These are phyloP conservation scores for Fragaria ananassa DNA, from an alignment of 306 rosid species.

Conservation along the genomic window DNA sequence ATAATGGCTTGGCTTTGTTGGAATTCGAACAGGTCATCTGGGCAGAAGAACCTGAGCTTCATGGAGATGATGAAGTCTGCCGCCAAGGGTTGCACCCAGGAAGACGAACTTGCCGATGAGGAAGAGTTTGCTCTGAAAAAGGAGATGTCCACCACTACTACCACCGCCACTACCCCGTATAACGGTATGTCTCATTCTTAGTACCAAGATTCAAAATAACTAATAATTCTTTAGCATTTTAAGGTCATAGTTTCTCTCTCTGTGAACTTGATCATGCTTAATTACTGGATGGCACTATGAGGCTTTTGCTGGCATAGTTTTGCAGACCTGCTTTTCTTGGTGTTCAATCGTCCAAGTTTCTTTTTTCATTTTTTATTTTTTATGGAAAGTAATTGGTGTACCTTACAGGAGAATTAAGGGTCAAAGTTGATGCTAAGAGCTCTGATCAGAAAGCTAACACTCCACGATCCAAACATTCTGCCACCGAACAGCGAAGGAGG, in stretches of 20 bases:
- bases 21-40: constrained; percentile 52
- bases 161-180: constrained; percentile 29
- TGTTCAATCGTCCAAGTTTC: neutral
- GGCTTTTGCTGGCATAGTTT: neutral
- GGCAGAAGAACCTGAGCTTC: constrained; percentile 75
- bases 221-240: neutral
- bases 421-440: constrained; percentile 59
- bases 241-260: neutral
- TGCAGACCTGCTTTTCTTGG: neutral
- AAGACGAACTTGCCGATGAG: constrained; percentile 64
- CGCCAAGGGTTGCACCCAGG: constrained; percentile 53
- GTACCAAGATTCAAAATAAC: neutral
- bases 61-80: constrained; percentile 87
- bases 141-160: constrained; percentile 44
- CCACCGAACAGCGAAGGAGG: constrained; percentile 96
- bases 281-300: neutral
- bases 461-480: constrained; percentile 97
- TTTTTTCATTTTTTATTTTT: neutral
- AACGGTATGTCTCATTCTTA: constrained; percentile 40
- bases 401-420: constrained; percentile 50
- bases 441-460: constrained; percentile 87
- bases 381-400: neutral
- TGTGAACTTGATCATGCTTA: neutral
- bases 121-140: constrained; percentile 65
- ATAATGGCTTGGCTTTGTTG: constrained; percentile 4